Percentiles rank a stretch among this genome's conserved stretches.
Evolutionary conservation across 2,329 filamentous ascomycete genomes (phyloP).

Genomic region (Bipolaris sorokiniana): DNA sequence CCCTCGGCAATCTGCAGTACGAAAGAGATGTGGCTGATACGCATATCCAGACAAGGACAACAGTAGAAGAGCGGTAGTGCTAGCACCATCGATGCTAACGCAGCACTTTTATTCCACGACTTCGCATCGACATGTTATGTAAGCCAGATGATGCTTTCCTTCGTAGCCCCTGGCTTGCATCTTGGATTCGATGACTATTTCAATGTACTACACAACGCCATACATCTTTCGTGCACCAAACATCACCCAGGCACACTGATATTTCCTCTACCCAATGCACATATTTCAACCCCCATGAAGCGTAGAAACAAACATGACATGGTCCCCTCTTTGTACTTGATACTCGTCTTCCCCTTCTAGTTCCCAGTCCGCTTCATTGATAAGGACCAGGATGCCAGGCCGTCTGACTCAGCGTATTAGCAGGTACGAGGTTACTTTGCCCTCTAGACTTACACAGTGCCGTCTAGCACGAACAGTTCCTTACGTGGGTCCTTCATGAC

Average conservation of each 20-base stretch:
- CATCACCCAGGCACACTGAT: too few species aligned
- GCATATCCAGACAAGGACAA: neutral
- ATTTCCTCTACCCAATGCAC: neutral
- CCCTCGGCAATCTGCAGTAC: too few species aligned
- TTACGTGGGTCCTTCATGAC: conserved; percentile 83
- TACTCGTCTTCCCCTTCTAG: conserved; percentile 94
- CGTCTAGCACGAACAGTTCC: conserved; percentile 88
- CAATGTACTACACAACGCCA: too few species aligned
- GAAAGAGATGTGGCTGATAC: neutral
- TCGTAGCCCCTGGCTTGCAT: neutral
- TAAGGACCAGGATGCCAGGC: conserved; percentile 92
- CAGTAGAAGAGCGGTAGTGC: neutral
- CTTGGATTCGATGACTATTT: neutral
- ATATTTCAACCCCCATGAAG: conserved; percentile 78
- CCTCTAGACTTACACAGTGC: conserved; percentile 72
- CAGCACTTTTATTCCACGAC: neutral
- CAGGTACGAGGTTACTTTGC: neutral
- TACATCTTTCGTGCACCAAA: too few species aligned
- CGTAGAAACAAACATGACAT: conserved; percentile 94
- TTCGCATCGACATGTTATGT: neutral
- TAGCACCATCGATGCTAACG: too few species aligned
- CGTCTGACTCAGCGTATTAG: conserved; percentile 64
- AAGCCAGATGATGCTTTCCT: neutral
- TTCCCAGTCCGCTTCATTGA: conserved; percentile 99
- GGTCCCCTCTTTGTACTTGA: conserved; percentile 80